Percentiles rank a stretch among this genome's conserved stretches.
These are phyloP conservation scores for Schwanniomyces occidentalis DNA, from an alignment of 805 yeast genomes.

Conservation along the genomic window DNA sequence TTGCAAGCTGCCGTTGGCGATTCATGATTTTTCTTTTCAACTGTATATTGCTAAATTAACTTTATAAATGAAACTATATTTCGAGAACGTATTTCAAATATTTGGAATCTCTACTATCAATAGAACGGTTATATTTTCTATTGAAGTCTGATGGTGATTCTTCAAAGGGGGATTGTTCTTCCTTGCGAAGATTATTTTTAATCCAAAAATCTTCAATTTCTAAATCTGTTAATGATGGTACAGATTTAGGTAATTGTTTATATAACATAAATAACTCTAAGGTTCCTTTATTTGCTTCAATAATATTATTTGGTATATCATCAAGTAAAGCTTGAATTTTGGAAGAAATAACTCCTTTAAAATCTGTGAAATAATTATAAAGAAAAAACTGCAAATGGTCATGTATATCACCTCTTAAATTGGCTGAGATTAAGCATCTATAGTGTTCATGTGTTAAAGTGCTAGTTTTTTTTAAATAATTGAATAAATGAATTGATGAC, in stretches of 20 bases:
- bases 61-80: constrained; percentile 1
- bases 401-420: constrained; percentile 23
- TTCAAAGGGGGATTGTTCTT: constrained; percentile 1
- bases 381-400: constrained; percentile 23
- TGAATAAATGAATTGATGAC: constrained; percentile 24
- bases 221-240: background rate
- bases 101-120: constrained; percentile 27
- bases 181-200: constrained; percentile 8
- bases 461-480: constrained; percentile 15
- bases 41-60: background rate
- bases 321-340: constrained; percentile 11
- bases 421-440: constrained; percentile 22
- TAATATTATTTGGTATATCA: constrained; percentile 13
- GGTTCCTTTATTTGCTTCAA: constrained; percentile 13
- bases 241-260: background rate
- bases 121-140: constrained; percentile 18
- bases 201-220: constrained; percentile 17
- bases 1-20: constrained; percentile 30
- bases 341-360: constrained; percentile 8
- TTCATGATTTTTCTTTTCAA: too few relatives aligned
- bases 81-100: constrained; percentile 18
- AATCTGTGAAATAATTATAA: constrained; percentile 20
- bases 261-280: constrained; percentile 3
- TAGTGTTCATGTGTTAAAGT: constrained; percentile 18
- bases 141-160: constrained; percentile 8